Conservation (phyloP, 306 rosid genomes). For the Glycine tomentella region DNA sequence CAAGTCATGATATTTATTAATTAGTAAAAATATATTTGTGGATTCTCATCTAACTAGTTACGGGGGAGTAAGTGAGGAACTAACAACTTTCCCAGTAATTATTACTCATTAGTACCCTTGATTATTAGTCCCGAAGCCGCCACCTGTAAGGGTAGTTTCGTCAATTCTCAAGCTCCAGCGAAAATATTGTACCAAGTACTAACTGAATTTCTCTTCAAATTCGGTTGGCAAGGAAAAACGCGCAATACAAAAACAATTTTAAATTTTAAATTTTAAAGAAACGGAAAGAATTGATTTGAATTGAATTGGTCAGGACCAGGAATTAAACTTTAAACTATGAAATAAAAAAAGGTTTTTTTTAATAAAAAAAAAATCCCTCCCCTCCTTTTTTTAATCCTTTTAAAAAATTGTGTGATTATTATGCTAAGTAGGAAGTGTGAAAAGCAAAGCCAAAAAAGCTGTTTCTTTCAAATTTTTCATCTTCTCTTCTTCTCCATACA, state of each 20-base stretch:
- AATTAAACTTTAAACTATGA: background rate
- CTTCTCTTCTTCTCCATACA: slow-evolving; percentile 47
- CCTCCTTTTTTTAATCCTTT: background rate
- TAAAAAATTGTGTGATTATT: background rate
- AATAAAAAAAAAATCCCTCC: background rate
- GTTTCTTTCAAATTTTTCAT: slow-evolving; percentile 46
- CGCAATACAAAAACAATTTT: slow-evolving; percentile 44
- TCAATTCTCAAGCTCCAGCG: slow-evolving; percentile 34
- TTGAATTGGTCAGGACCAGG: slow-evolving; percentile 33
- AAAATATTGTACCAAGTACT: slow-evolving; percentile 36
- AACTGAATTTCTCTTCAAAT: slow-evolving; percentile 53
- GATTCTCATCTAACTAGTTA: background rate
- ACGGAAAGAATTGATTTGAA: slow-evolving; percentile 31
- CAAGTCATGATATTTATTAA: background rate
- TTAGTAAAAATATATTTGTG: background rate
- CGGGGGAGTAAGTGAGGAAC: background rate
- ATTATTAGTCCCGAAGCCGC: background rate
- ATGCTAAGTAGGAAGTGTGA: slow-evolving; percentile 31
- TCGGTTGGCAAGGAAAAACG: slow-evolving; percentile 63
- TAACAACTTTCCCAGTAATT: background rate
- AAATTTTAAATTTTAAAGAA: background rate
- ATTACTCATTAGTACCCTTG: background rate
- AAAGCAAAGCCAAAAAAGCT: slow-evolving; percentile 59
- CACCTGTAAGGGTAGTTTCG: slow-evolving; percentile 44
- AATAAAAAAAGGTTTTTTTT: too few species aligned